Evolutionary conservation across 257 asterid genomes (phyloP).

Genomic region (Nicotiana knightiana): DNA sequence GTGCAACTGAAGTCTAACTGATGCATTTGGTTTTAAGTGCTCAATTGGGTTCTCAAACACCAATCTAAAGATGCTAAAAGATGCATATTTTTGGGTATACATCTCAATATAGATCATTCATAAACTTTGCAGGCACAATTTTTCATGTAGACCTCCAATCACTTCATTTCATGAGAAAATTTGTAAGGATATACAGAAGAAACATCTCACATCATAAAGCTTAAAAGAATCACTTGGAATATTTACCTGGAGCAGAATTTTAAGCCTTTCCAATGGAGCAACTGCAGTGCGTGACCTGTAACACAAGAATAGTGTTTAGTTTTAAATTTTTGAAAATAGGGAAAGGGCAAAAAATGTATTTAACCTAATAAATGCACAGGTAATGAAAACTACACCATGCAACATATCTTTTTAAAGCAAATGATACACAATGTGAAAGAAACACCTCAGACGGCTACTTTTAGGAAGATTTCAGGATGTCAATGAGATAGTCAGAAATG

Average conservation of each 20-base stretch:
- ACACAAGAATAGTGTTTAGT: background rate
- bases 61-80: background rate
- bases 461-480: background rate
- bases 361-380: background rate
- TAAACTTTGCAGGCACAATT: background rate
- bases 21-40: background rate
- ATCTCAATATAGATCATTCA: background rate
- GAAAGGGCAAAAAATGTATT: background rate
- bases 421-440: background rate
- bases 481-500: background rate
- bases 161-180: background rate
- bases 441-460: background rate
- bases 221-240: background rate
- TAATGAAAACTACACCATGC: background rate
- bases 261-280: conserved; percentile 96
- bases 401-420: background rate
- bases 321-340: background rate
- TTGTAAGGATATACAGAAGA: background rate
- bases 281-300: conserved; percentile 97
- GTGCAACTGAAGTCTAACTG: background rate
- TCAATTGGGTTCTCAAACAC: conserved; percentile 13
- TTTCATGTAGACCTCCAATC: background rate
- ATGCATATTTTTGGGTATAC: background rate
- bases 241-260: conserved; percentile 86
- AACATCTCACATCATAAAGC: background rate